Conservation (phyloP, 805 yeast species). For the Ogataea philodendri region DNA sequence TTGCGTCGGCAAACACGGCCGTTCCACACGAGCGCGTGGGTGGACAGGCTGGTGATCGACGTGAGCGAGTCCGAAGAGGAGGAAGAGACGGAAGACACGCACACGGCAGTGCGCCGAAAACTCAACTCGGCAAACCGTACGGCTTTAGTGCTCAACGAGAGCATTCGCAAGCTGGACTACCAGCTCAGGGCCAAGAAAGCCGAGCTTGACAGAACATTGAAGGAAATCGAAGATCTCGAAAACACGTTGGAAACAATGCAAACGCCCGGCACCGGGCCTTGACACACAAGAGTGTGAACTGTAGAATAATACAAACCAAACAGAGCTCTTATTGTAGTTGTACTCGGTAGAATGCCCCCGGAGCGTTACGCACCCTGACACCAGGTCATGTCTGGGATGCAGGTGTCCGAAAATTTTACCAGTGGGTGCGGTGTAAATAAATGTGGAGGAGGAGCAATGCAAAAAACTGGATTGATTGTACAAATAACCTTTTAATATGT, state of each 20-base stretch:
- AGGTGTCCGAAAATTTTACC: slow-evolving; percentile 9
- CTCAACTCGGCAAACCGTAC: slow-evolving; percentile 11
- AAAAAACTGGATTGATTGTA: slow-evolving; percentile 1
- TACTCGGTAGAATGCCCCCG: too few relatives aligned
- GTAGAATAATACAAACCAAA: too few relatives aligned
- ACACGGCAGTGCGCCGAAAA: slow-evolving; percentile 4
- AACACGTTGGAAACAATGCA: slow-evolving; percentile 10
- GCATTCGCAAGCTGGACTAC: slow-evolving; percentile 10
- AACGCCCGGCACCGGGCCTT: too few relatives aligned
- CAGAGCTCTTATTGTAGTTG: slow-evolving; percentile 2
- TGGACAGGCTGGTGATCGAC: slow-evolving; percentile 17
- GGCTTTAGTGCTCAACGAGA: slow-evolving; percentile 16
- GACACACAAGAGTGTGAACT: too few relatives aligned
- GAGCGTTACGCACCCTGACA: slow-evolving; percentile 11
- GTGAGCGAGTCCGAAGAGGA: slow-evolving; percentile 37
- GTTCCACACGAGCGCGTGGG: slow-evolving; percentile 23
- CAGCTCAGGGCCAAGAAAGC: slow-evolving; percentile 11
- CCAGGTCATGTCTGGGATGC: slow-evolving; percentile 9
- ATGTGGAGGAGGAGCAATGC: slow-evolving; percentile 4
- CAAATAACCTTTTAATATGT: slow-evolving; percentile 24
- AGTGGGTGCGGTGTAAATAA: background rate
- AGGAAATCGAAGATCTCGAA: slow-evolving; percentile 12
- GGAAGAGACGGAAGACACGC: slow-evolving; percentile 6
- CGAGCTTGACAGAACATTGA: slow-evolving; percentile 13
- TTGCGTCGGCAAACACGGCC: slow-evolving; percentile 7